Evolutionary conservation across 768 basidiomycete species (phyloP), one percentile per base, ranked within the genome.

Genomic region (Hypholoma fasciculare): DNA sequence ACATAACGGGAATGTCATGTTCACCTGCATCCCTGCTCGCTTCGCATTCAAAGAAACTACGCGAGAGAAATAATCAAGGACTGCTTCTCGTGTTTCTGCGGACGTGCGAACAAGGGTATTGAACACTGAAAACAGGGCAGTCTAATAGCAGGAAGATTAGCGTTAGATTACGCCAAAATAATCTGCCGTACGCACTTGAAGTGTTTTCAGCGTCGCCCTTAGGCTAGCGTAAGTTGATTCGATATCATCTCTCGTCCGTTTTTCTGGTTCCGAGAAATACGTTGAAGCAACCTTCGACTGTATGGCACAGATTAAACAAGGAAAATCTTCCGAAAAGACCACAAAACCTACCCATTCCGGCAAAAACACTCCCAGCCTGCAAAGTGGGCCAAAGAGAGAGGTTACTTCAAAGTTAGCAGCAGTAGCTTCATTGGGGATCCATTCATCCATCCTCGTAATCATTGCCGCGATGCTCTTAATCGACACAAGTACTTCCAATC

Each of bases 21-120:
- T 16, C 56, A 88, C 91, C 77, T 94, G 90, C 84, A 94, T 90
- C n/a, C 96, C 97, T 3, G 92, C 85, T 51, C 97, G 86, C 70
- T 86, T 95, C 27, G 80, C 77, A 67, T 99, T 99, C 61, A 95
- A 71, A 14, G 80, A 78, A 36, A 95, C 73, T 4, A 87, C 85
- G 3, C 83, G 78, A 9, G 91, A 83, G 64, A 98, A 93, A 71
- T 90, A 96, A 56, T 85, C 79, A 42, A 99, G 72, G 7, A 95
- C 89, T 3, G 84, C 87, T 72, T 97, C 95, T 54, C 93, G 81
- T 0, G 90, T 78, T 49, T 86, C 84, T 0, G 92, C 74, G 0
- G 89, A 90, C 2, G 92, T 85, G 42, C 96, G 86, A 34, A 98
- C 88, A n/a, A 98, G 78, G 2, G 87, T 76, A 68, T 96, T 93